Conservation (phyloP, 306 rosid species). For the Quercus wislizeni region DNA sequence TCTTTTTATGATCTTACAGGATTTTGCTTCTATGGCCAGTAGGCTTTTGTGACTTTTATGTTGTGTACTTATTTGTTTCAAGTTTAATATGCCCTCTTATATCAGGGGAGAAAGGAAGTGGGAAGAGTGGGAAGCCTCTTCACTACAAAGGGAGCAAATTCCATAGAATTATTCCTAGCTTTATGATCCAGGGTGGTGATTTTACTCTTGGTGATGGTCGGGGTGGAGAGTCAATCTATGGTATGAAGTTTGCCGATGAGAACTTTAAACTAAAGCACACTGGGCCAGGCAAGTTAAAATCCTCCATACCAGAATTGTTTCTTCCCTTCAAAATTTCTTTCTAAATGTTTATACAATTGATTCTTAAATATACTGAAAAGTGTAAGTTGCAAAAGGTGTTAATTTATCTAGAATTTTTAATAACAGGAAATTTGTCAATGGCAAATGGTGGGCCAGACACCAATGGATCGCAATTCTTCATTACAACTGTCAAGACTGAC, state of each 20-base stretch:
- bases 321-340: background rate
- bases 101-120: conserved; percentile 85
- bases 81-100: conserved; percentile 12
- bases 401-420: background rate
- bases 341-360: background rate
- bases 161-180: conserved; percentile 79
- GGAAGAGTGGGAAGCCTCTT: conserved; percentile 59
- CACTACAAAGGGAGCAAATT: conserved; percentile 75
- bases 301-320: background rate
- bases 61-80: background rate
- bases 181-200: conserved; percentile 93
- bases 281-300: conserved; percentile 60
- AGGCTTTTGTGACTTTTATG: background rate
- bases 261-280: conserved; percentile 74
- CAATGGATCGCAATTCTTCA: conserved; percentile 92
- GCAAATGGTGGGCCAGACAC: conserved; percentile 89
- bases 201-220: conserved; percentile 81
- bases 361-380: background rate
- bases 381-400: background rate
- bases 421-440: conserved; percentile 75
- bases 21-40: background rate
- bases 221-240: conserved; percentile 88
- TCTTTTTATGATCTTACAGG: background rate
- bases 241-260: conserved; percentile 71
- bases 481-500: conserved; percentile 73